Conservation (phyloP, 352 stramenopile species). For the Phytophthora ohioensis region DNA sequence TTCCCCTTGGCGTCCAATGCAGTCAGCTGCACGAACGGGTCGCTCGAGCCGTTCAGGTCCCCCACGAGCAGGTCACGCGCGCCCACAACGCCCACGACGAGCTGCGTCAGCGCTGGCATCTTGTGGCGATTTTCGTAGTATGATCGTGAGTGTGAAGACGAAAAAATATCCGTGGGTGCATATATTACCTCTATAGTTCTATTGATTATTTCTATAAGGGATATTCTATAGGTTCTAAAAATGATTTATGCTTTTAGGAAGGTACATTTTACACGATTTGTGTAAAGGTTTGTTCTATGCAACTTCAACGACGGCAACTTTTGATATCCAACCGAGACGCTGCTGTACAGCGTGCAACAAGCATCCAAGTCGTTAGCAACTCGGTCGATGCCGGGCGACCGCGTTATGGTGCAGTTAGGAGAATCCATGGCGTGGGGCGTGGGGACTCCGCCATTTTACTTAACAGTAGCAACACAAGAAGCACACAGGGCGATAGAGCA, state of each 20-base stretch:
- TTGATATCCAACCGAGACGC: no score
- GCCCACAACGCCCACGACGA: slow-evolving; percentile 59
- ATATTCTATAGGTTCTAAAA: no score
- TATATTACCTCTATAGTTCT: not conserved
- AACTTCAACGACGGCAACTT: slow-evolving; percentile 22
- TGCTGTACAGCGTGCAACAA: no score
- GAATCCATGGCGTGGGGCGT: no score
- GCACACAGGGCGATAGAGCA: no score
- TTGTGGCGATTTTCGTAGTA: not conserved
- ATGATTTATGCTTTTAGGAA: no score
- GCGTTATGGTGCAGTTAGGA: no score
- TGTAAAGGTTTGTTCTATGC: not conserved
- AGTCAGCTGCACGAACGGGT: slow-evolving; percentile 71
- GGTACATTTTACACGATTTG: not conserved
- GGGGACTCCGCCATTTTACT: no score
- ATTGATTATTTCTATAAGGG: no score
- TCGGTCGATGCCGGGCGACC: no score
- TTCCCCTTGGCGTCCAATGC: slow-evolving; percentile 63
- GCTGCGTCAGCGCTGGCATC: slow-evolving; percentile 34
- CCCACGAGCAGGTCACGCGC: slow-evolving; percentile 68
- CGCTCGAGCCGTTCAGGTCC: slow-evolving; percentile 77
- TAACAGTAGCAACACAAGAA: no score
- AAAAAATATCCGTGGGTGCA: slow-evolving; percentile 3
- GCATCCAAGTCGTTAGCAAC: no score
- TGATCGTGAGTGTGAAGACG: not conserved